phyloP scores from a whole-genome alignment of 208 protist genomes.

The Leishmania aethiopica region DNA sequence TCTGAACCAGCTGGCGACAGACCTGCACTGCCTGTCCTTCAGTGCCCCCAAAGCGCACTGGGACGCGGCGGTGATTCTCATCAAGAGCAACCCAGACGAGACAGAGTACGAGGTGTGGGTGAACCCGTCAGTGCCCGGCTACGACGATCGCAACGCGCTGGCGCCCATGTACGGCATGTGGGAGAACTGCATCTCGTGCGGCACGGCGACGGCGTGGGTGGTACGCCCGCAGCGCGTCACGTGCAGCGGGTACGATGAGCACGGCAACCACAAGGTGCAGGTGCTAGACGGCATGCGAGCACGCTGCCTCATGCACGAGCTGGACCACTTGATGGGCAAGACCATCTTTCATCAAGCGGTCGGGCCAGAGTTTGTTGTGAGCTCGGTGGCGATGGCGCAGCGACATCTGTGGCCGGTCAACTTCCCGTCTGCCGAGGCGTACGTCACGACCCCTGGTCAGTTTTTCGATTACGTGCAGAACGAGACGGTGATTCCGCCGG shows the following conservation, averaged over 20 bases:
- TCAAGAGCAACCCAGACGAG: conserved; percentile 70
- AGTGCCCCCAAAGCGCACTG: conserved; percentile 86
- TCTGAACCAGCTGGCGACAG: conserved; percentile 56
- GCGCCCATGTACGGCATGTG: conserved; percentile 93
- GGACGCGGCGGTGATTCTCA: conserved; percentile 79
- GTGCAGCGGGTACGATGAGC: conserved; percentile 67
- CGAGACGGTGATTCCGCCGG: conserved; percentile 64
- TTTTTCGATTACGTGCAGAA: conserved; percentile 92
- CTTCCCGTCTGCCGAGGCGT: conserved; percentile 89
- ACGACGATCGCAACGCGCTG: conserved; percentile 69
- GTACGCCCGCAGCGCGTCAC: conserved; percentile 82
- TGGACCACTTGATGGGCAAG: conserved; percentile 86
- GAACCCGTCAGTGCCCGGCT: conserved; percentile 77
- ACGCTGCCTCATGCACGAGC: conserved; percentile 88
- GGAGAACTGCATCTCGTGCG: conserved; percentile 91
- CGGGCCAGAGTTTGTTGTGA: conserved; percentile 85
- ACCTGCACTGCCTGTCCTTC: conserved; percentile 81
- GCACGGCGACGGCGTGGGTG: conserved; percentile 74
- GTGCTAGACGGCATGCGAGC: conserved; percentile 86
- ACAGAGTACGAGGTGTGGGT: conserved; percentile 87
- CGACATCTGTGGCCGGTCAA: conserved; percentile 81
- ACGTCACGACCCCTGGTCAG: conserved; percentile 64
- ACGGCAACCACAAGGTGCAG: conserved; percentile 76
- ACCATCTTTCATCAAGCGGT: conserved; percentile 81
- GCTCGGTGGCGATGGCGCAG: conserved; percentile 72